Percentiles rank a stretch among this genome's conserved stretches.
phyloP scores from a whole-genome alignment of 495 filamentous ascomycete genomes.

The Xylaria curta region DNA sequence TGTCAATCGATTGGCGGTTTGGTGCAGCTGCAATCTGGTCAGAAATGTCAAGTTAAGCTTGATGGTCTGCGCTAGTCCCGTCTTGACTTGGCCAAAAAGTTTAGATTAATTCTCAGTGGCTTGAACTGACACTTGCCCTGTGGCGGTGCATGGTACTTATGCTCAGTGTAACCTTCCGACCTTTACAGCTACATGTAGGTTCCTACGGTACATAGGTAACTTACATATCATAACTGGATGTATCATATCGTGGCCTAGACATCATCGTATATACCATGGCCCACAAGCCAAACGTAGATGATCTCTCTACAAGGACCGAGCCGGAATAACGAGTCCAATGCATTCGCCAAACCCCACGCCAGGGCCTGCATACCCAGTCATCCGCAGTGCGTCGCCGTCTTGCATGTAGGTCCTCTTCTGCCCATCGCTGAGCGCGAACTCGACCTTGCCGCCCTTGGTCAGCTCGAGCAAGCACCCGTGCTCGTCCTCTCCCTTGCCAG shows the following conservation, averaged over 20 bases:
- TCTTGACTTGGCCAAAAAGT: not conserved
- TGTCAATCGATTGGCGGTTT: slow-evolving; percentile 9
- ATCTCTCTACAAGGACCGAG: slow-evolving; percentile 13
- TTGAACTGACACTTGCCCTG: not conserved
- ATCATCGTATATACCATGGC: not conserved
- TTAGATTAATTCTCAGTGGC: not conserved
- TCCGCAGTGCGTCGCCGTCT: slow-evolving; percentile 69
- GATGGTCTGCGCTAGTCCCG: not conserved
- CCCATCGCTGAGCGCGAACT: slow-evolving; percentile 60
- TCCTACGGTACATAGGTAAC: too few species aligned
- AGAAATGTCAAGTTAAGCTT: slow-evolving; percentile 22
- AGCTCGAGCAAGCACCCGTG: slow-evolving; percentile 73
- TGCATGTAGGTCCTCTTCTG: slow-evolving; percentile 69
- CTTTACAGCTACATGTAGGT: too few species aligned
- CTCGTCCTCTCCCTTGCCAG: slow-evolving; percentile 59
- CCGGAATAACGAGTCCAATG: slow-evolving; percentile 52
- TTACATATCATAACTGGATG: too few species aligned
- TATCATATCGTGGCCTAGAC: too few species aligned
- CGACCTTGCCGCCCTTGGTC: slow-evolving; percentile 54
- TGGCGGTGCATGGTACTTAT: slow-evolving; percentile 12
- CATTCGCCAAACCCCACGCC: slow-evolving; percentile 66
- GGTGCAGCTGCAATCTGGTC: slow-evolving; percentile 36
- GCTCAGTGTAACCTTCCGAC: not conserved
- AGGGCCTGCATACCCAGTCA: slow-evolving; percentile 62
- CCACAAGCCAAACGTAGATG: not conserved